phyloP scores from a whole-genome alignment of 148 eudicot species.

The Cornus kousa region DNA sequence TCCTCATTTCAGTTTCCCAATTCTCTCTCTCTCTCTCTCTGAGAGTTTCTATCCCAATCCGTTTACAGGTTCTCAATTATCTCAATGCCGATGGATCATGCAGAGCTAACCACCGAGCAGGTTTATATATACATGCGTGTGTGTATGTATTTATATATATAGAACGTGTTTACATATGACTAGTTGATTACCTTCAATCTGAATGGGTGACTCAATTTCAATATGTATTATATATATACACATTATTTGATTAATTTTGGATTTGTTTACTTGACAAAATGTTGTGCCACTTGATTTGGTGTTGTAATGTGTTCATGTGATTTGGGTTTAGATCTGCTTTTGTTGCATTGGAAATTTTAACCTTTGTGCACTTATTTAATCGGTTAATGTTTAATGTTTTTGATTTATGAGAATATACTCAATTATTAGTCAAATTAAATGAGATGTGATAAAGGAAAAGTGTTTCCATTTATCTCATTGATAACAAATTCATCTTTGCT shows the following conservation, averaged over 20 bases:
- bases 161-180: background rate
- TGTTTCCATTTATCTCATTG: background rate
- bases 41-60: too few relatives aligned
- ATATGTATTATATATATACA: background rate
- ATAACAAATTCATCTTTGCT: background rate
- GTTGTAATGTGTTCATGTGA: background rate
- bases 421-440: too few relatives aligned
- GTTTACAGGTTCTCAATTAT: background rate
- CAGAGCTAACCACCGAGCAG: constrained; percentile 54
- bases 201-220: background rate
- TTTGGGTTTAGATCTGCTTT: background rate
- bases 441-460: too few relatives aligned
- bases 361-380: background rate
- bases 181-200: background rate
- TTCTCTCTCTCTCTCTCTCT: too few relatives aligned
- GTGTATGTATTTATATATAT: background rate
- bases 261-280: too few relatives aligned
- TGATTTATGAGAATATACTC: too few relatives aligned
- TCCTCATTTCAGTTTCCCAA: too few relatives aligned
- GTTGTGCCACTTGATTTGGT: background rate
- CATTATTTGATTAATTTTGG: too few relatives aligned
- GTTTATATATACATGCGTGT: constrained; percentile 8
- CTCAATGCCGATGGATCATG: constrained; percentile 51
- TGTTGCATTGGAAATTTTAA: background rate
- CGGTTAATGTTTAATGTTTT: too few relatives aligned